Percentiles rank a stretch among this genome's conserved stretches.
Conservation (phyloP, 306 rosid genomes). For the Sesbania bispinosa region DNA sequence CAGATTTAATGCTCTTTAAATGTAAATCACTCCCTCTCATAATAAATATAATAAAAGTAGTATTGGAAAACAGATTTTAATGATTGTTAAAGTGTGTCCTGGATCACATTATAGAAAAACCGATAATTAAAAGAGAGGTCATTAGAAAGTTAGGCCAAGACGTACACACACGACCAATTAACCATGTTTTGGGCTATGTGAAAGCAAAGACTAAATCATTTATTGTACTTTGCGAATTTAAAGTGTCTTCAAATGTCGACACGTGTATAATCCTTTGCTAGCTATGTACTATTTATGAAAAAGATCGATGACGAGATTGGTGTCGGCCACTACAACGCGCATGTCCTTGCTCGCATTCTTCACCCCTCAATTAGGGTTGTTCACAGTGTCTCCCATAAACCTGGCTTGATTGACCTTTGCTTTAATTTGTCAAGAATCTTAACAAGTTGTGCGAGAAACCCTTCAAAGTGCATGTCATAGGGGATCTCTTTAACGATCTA, state of each 20-base stretch:
- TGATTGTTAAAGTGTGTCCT: too few relatives aligned
- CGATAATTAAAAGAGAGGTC: too few relatives aligned
- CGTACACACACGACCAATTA: not conserved
- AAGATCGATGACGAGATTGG: slow-evolving; percentile 14
- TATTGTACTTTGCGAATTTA: not conserved
- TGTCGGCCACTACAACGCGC: slow-evolving; percentile 46
- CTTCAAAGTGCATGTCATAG: slow-evolving; percentile 4
- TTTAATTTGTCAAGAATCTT: slow-evolving; percentile 5
- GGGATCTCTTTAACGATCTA: not conserved
- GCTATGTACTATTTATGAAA: not conserved
- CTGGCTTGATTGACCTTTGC: slow-evolving; percentile 17
- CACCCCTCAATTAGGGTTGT: not conserved
- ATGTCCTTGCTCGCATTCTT: slow-evolving; percentile 24
- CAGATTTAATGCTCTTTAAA: too few relatives aligned
- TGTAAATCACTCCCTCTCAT: too few relatives aligned
- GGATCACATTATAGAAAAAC: too few relatives aligned
- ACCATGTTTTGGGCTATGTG: not conserved
- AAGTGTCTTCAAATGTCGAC: not conserved
- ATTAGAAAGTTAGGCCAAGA: too few relatives aligned
- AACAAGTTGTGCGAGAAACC: slow-evolving; percentile 18
- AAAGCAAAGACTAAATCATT: not conserved
- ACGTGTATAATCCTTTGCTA: slow-evolving; percentile 16
- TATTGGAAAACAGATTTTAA: too few relatives aligned
- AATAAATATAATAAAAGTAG: too few relatives aligned
- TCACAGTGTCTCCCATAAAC: slow-evolving; percentile 33